A percentile compares a stretch with the other conserved stretches of the same genome.
phyloP scores from a whole-genome alignment of 1,284 basidiomycete species.

The Naganishia cerealis region DNA sequence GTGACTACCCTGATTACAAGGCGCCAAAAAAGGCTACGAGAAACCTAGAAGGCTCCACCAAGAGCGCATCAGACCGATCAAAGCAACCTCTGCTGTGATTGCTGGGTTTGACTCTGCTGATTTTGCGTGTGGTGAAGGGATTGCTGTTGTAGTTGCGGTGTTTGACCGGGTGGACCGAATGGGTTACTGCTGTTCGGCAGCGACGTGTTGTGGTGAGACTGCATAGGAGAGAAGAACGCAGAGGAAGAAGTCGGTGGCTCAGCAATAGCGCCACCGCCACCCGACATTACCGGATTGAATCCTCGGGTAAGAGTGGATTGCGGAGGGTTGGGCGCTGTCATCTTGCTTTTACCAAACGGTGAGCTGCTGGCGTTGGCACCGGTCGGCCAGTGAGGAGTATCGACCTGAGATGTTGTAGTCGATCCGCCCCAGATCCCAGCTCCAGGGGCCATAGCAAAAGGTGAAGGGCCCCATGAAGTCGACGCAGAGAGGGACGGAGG shows the following conservation, averaged over 20 bases:
- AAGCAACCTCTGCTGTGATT: slow-evolving; percentile 20
- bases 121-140: slow-evolving; percentile 20
- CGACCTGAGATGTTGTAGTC: slow-evolving; percentile 15
- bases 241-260: slow-evolving; percentile 15
- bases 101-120: slow-evolving; percentile 22
- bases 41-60: neutral
- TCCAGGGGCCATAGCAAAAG: slow-evolving; percentile 27
- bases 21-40: neutral
- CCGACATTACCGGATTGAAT: slow-evolving; percentile 13
- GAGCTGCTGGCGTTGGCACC: slow-evolving; percentile 16
- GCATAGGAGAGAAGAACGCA: slow-evolving; percentile 26
- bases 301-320: slow-evolving; percentile 25
- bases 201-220: slow-evolving; percentile 14
- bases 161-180: slow-evolving; percentile 25
- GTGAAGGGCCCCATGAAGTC: slow-evolving; percentile 23
- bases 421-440: slow-evolving; percentile 27
- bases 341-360: slow-evolving; percentile 27
- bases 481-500: slow-evolving; percentile 21
- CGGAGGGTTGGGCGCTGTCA: neutral
- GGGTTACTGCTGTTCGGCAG: slow-evolving; percentile 12
- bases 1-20: slow-evolving; percentile 1
- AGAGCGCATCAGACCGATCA: neutral
- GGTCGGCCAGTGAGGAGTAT: slow-evolving; percentile 26
- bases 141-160: slow-evolving; percentile 15
- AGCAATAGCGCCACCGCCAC: neutral